phyloP scores from a whole-genome alignment of 345 rosid species.

The Psidium guajava region DNA sequence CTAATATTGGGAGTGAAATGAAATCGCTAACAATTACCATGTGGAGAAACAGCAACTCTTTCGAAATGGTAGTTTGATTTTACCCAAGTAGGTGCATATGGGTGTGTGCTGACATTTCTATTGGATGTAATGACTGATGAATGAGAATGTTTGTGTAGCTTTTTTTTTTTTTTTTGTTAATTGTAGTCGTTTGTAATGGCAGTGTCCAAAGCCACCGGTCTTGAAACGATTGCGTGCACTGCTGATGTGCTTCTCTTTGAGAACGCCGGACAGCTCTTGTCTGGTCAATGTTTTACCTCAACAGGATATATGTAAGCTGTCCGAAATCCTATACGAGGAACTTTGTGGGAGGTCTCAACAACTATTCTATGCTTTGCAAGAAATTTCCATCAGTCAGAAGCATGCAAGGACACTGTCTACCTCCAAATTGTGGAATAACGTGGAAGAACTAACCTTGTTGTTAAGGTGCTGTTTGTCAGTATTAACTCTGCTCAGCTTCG shows the following conservation, averaged over 20 bases:
- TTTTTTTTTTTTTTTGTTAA: not conserved
- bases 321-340: not conserved
- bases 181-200: not conserved
- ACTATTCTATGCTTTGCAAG: not conserved
- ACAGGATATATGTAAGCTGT: not conserved
- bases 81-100: not conserved
- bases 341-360: not conserved
- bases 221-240: not conserved
- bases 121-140: not conserved
- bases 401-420: not conserved
- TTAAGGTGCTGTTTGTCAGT: slow-evolving; percentile 1
- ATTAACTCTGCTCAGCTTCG: not conserved
- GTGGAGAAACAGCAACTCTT: not conserved
- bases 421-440: not conserved
- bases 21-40: not conserved
- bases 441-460: not conserved
- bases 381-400: not conserved
- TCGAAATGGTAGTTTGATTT: not conserved
- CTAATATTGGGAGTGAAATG: not conserved
- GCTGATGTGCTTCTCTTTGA: not conserved
- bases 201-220: not conserved
- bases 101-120: not conserved
- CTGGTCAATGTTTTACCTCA: not conserved
- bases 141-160: not conserved
- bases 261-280: not conserved